A percentile compares a stretch with the other conserved stretches of the same genome.
Evolutionary conservation across 164 flowering plant species (phyloP).

Genomic region (Stephania japonica): DNA sequence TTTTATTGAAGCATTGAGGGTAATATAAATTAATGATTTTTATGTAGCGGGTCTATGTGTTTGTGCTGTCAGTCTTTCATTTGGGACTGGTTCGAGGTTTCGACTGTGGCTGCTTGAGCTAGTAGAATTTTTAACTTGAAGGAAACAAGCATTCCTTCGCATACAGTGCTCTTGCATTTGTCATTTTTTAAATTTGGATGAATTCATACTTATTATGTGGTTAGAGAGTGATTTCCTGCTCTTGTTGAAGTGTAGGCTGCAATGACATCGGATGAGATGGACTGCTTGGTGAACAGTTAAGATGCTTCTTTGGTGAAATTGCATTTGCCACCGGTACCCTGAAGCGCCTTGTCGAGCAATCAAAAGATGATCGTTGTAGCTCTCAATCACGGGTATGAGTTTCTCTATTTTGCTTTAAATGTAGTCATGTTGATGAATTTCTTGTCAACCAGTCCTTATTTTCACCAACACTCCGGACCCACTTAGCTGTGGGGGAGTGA

Average conservation of each 20-base stretch:
- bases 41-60: background rate
- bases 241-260: constrained; percentile 40
- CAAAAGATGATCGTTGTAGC: constrained; percentile 70
- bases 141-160: background rate
- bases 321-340: constrained; percentile 90
- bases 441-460: background rate
- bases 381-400: constrained; percentile 52
- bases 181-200: background rate
- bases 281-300: constrained; percentile 92
- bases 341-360: constrained; percentile 91
- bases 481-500: background rate
- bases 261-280: constrained; percentile 80
- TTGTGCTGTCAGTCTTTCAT: background rate
- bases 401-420: background rate
- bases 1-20: background rate
- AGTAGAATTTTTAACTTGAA: background rate
- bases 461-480: background rate
- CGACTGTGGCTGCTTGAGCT: background rate
- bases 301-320: constrained; percentile 99
- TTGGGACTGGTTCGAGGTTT: background rate
- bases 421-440: background rate
- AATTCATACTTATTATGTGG: background rate
- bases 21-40: background rate
- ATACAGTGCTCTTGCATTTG: background rate
- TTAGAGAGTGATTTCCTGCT: background rate